Evolutionary conservation across 495 filamentous ascomycete genomes (phyloP).

Genomic region (Trichocladium antarcticum): DNA sequence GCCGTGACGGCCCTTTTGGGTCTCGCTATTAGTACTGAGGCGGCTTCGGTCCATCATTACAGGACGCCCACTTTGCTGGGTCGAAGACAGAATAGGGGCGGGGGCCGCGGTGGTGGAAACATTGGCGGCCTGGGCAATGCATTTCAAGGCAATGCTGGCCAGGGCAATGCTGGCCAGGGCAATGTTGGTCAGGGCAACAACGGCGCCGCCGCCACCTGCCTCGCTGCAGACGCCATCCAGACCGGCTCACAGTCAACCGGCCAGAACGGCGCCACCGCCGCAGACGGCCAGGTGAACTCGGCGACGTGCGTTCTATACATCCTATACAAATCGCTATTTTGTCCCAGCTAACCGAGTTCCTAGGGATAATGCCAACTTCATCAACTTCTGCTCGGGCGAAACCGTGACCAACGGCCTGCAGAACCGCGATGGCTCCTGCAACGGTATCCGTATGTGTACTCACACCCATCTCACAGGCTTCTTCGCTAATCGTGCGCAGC

Average conservation of each 20-base stretch:
- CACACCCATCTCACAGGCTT: not conserved
- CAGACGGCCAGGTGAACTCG: conserved; percentile 45
- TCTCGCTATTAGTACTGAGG: conserved; percentile 31
- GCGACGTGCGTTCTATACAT: conserved; percentile 34
- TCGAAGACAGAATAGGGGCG: conserved; percentile 14
- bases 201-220: conserved; percentile 20
- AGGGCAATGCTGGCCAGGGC: conserved; percentile 11
- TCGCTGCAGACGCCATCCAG: conserved; percentile 40
- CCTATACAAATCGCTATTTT: not conserved
- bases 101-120: not conserved
- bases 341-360: not conserved
- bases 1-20: conserved; percentile 35
- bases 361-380: conserved; percentile 50
- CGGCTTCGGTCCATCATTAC: conserved; percentile 29
- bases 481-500: conserved; percentile 30
- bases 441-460: conserved; percentile 50
- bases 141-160: conserved; percentile 1
- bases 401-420: conserved; percentile 61
- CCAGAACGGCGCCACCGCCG: conserved; percentile 19
- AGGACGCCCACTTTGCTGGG: conserved; percentile 15
- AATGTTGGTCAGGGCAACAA: conserved; percentile 16
- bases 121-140: conserved; percentile 11
- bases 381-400: conserved; percentile 57
- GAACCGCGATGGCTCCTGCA: conserved; percentile 55
- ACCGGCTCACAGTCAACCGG: conserved; percentile 35